Base-by-base conservation (phyloP, 2,329 filamentous ascomycete species). In the Karstenula rhodostoma region DNA sequence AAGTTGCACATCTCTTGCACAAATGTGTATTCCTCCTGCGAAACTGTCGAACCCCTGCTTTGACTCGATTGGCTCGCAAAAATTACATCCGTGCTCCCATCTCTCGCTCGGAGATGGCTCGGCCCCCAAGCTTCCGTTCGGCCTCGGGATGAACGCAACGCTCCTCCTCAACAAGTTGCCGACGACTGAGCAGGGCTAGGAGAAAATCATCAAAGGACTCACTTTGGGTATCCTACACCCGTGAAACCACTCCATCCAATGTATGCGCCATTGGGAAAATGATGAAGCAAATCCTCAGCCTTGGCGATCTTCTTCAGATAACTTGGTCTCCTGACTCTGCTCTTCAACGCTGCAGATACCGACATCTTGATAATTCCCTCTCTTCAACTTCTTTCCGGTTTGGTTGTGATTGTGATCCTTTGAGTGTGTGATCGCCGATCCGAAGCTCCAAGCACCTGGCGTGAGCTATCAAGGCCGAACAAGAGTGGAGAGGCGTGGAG, bases 211-310 rank as follows among this genome's bases (percentile, higher is more conserved):
- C 35, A 48, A n/a, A 15, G 19, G 33, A 82, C 87, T 71, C 81
- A 91, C 90, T 95, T 95, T 65, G 92, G 92, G 81, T 95, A 95
- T 61, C 92, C 92, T 56, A 96, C 92, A 70, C 92, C 93, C 13
- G 93, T 96, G 80, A 96, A 96, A 10, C 93, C 93, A 65, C 89
- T 93, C 93, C 93, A 96, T 72, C 93, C 93, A 71, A 96, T 87
- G 78, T 95, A 95, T n/a, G 91, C 81, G 74, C 89, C 89, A 83
- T 95, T 87, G 66, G 93, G 93, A 72, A 96, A 96, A 68, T 91
- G 85, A 65, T 90, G 85, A 61, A 96, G 85, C 65, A 96, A 79
- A 76, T 96, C 92, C 78, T 95, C 87, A 40, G 93, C 87, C 70
- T 88, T 88, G 70, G 89, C 88, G 60, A 96, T 83, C 84, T 94